Conservation (phyloP, 23 red algal genomes). For the Chondrus crispus region DNA sequence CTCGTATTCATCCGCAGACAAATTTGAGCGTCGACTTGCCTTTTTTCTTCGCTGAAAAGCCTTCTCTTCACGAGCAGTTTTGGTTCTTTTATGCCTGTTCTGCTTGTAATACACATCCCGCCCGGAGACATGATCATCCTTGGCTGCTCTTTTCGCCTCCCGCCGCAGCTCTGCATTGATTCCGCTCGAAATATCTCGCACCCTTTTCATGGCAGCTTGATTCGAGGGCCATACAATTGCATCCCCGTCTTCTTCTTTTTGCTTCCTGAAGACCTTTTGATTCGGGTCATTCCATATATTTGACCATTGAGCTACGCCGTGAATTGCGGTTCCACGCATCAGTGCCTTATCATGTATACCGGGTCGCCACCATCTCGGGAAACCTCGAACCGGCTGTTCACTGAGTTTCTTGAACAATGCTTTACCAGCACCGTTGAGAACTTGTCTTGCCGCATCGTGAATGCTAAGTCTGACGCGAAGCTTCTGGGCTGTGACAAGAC, state of each 20-base stretch:
- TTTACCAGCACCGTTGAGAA: constrained; percentile 22
- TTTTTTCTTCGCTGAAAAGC: too few species aligned
- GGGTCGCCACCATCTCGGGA: constrained; percentile 68
- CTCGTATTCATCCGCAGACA: too few species aligned
- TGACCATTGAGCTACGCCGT: constrained; percentile 62
- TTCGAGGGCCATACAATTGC: constrained; percentile 30
- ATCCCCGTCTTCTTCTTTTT: neutral
- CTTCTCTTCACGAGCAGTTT: too few species aligned
- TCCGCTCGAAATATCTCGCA: constrained; percentile 48
- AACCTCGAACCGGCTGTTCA: constrained; percentile 14
- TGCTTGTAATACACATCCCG: too few species aligned
- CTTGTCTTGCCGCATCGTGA: constrained; percentile 42
- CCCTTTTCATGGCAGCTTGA: constrained; percentile 65
- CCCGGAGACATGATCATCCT: constrained; percentile 1
- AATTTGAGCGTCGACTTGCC: too few species aligned
- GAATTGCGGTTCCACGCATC: constrained; percentile 40
- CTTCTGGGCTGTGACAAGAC: constrained; percentile 73
- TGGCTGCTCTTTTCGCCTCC: constrained; percentile 1
- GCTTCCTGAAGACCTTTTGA: constrained; percentile 32
- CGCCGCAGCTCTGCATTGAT: constrained; percentile 47
- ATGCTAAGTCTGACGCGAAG: constrained; percentile 59
- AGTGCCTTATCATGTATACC: constrained; percentile 60
- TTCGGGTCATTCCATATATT: constrained; percentile 53
- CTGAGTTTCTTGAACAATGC: constrained; percentile 26
- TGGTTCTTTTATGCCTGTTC: too few species aligned